Percentiles rank a stretch among this genome's conserved stretches.
Evolutionary conservation across 2,329 filamentous ascomycete species (phyloP).

Genomic region (Corinectria fuckeliana): DNA sequence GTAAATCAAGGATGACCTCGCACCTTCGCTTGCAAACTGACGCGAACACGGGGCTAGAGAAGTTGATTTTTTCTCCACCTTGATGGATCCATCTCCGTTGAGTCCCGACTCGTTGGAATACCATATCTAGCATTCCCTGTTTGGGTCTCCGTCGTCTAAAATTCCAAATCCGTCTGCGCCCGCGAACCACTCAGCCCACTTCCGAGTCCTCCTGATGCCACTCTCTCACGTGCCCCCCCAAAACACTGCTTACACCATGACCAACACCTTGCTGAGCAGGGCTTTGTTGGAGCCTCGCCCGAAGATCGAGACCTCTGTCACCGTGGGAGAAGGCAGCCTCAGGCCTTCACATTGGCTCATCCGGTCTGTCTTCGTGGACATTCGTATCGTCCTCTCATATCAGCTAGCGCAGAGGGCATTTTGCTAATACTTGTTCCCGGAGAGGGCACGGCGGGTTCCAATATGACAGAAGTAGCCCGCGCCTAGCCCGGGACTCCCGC

Average conservation of each 20-base stretch:
- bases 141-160: not conserved
- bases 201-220: slow-evolving; percentile 34
- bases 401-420: slow-evolving; percentile 5
- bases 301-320: not conserved
- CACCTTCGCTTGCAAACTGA: not conserved
- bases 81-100: not conserved
- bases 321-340: not conserved
- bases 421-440: slow-evolving; percentile 12
- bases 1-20: not conserved
- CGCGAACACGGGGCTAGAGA: not conserved
- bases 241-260: not conserved
- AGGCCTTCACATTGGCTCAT: slow-evolving; percentile 7
- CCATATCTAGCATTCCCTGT: not conserved
- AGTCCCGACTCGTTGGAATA: not conserved
- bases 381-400: slow-evolving; percentile 17
- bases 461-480: not conserved
- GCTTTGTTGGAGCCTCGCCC: not conserved
- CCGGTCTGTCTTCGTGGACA: slow-evolving; percentile 36
- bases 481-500: not conserved
- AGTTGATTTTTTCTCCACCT: not conserved
- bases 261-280: not conserved
- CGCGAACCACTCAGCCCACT: not conserved
- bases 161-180: slow-evolving; percentile 2
- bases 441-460: not conserved
- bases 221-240: slow-evolving; percentile 28